Evolutionary conservation across 1,139 yeast genomes (phyloP).

Genomic region (Candida buenavistaensis): DNA sequence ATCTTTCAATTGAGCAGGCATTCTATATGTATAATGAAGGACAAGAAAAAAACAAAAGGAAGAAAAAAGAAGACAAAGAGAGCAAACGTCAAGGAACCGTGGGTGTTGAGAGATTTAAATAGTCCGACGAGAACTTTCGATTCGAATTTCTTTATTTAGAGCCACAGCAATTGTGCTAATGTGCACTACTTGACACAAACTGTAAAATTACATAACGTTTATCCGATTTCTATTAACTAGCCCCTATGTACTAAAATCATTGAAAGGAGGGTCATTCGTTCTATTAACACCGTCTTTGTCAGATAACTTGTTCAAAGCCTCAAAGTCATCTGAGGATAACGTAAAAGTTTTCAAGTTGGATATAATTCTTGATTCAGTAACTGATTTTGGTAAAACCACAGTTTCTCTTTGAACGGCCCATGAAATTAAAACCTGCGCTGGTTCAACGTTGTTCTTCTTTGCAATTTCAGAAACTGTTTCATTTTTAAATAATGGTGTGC

Average conservation of each 20-base stretch:
- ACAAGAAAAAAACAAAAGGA: too few relatives aligned
- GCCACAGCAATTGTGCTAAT: too few relatives aligned
- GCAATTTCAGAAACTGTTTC: conserved; percentile 43
- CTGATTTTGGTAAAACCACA: conserved; percentile 57
- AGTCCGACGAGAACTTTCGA: too few relatives aligned
- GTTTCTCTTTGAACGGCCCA: conserved; percentile 56
- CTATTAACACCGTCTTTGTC: conserved; percentile 31
- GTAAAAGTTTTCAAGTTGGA: conserved; percentile 32
- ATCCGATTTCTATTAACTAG: too few relatives aligned
- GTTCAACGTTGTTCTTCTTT: conserved; percentile 40
- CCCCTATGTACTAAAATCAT: too few relatives aligned
- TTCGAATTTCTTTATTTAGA: too few relatives aligned
- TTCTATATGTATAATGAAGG: conserved; percentile 1
- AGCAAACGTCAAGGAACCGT: too few relatives aligned
- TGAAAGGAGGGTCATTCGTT: too few relatives aligned
- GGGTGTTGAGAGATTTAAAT: too few relatives aligned
- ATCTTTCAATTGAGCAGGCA: conserved; percentile 14
- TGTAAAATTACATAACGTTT: too few relatives aligned
- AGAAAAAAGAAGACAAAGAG: background rate
- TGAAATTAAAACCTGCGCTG: conserved; percentile 50
- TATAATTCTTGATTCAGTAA: conserved; percentile 33
- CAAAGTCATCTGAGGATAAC: conserved; percentile 35
- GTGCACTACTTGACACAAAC: too few relatives aligned
- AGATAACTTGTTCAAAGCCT: conserved; percentile 29
- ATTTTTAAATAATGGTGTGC: conserved; percentile 52